These are phyloP conservation scores for Hypoxylon sp. DNA, from an alignment of 2,329 filamentous ascomycete species.

Conservation along the genomic window DNA sequence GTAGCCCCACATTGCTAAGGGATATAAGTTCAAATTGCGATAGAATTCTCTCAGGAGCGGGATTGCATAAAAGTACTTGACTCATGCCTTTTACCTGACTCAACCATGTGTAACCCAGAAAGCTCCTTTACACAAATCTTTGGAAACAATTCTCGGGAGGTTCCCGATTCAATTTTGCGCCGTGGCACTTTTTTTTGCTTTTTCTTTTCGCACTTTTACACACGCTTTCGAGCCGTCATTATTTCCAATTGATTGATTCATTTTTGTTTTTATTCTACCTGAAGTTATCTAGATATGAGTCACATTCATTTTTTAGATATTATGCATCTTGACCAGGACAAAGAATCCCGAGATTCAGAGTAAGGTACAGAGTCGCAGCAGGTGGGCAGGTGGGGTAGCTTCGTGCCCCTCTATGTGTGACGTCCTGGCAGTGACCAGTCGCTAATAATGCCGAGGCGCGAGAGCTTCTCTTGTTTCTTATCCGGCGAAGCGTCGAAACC, in stretches of 20 bases:
- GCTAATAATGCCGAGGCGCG: background rate
- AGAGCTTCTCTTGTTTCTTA: background rate
- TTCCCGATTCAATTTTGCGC: constrained; percentile 37
- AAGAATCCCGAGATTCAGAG: background rate
- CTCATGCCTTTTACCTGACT: constrained; percentile 40
- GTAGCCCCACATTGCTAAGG: background rate
- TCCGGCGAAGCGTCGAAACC: constrained; percentile 8
- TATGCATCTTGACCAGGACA: background rate
- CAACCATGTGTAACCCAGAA: constrained; percentile 36
- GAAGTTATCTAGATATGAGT: too few relatives aligned
- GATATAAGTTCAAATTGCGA: constrained; percentile 10
- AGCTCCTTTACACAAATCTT: constrained; percentile 39
- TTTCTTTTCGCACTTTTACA: constrained; percentile 3
- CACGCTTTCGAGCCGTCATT: background rate
- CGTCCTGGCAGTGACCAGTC: constrained; percentile 6
- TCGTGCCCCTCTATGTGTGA: constrained; percentile 25
- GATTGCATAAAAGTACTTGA: constrained; percentile 38
- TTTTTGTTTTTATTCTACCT: background rate
- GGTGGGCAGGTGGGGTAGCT: constrained; percentile 22
- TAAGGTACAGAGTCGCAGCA: background rate
- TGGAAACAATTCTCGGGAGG: constrained; percentile 35
- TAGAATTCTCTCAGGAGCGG: constrained; percentile 25
- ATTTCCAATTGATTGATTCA: background rate
- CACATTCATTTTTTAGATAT: background rate
- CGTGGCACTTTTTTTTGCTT: constrained; percentile 14